phyloP scores from a whole-genome alignment of 306 rosid species.

The Quercus engelmannii region DNA sequence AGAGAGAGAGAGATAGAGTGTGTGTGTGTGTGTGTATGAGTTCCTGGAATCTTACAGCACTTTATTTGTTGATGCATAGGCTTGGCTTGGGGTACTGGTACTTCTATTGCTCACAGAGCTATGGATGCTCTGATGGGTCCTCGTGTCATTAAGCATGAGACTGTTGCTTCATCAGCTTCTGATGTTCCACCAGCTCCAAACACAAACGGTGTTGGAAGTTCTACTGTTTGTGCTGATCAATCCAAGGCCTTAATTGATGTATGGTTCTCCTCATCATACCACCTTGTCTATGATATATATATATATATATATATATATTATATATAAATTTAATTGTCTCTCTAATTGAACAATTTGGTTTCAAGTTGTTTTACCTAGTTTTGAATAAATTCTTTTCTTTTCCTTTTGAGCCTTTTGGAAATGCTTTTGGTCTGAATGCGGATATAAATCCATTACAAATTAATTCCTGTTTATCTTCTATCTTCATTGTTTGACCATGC shows the following conservation, averaged over 20 bases:
- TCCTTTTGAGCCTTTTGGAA: background rate
- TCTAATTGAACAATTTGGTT: background rate
- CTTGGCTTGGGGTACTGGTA: slow-evolving; percentile 24
- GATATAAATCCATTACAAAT: background rate
- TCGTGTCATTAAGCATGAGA: slow-evolving; percentile 15
- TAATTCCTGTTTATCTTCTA: background rate
- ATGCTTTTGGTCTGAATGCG: background rate
- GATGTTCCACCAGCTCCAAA: background rate
- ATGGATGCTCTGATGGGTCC: slow-evolving; percentile 29
- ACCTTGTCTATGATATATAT: background rate
- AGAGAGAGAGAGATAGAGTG: too few relatives aligned
- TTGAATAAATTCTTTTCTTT: background rate
- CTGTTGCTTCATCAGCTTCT: background rate
- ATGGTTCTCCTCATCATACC: slow-evolving; percentile 1
- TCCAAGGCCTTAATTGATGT: slow-evolving; percentile 20
- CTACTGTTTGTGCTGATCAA: slow-evolving; percentile 9
- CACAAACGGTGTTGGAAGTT: background rate
- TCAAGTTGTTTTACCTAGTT: background rate
- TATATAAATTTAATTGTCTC: background rate
- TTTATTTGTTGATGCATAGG: slow-evolving; percentile 4
- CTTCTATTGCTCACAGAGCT: slow-evolving; percentile 16
- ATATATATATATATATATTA: background rate
- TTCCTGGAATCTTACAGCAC: background rate
- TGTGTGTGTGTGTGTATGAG: background rate
- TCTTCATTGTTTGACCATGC: background rate